These are phyloP conservation scores for Pythium phragmitis DNA, from an alignment of 352 stramenopile genomes.

Conservation along the genomic window DNA sequence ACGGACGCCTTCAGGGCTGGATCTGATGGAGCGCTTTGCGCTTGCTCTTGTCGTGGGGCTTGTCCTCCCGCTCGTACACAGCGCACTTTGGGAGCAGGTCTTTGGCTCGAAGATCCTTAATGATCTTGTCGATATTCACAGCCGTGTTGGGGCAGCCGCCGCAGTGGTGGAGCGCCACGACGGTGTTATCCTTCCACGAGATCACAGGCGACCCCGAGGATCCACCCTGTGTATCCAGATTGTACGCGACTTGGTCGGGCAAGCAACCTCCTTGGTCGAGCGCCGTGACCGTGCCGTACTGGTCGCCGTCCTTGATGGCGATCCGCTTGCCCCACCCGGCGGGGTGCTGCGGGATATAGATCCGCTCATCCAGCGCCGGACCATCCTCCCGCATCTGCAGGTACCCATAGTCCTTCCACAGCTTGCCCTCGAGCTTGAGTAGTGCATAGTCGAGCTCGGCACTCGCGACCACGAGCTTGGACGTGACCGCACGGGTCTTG, in stretches of 20 bases:
- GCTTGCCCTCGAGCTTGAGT: constrained; percentile 58
- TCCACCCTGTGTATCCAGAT: constrained; percentile 64
- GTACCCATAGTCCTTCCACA: constrained; percentile 50
- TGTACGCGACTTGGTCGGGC: constrained; percentile 61
- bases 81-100: constrained; percentile 47
- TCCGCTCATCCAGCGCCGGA: constrained; percentile 43
- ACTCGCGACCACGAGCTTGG: constrained; percentile 44
- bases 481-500: constrained; percentile 27
- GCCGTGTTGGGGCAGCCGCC: constrained; percentile 74
- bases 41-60: too few relatives aligned
- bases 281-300: constrained; percentile 42
- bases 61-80: constrained; percentile 20
- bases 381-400: constrained; percentile 47
- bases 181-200: constrained; percentile 50
- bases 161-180: constrained; percentile 74
- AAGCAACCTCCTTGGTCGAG: constrained; percentile 42
- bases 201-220: constrained; percentile 74
- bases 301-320: constrained; percentile 44
- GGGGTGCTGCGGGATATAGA: constrained; percentile 70
- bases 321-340: constrained; percentile 67
- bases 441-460: constrained; percentile 59
- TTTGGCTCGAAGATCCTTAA: constrained; percentile 42
- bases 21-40: too few relatives aligned
- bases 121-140: constrained; percentile 65
- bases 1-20: too few relatives aligned